Base-by-base conservation (phyloP, 768 basidiomycete genomes). In the Phaeolepiota aurea region DNA sequence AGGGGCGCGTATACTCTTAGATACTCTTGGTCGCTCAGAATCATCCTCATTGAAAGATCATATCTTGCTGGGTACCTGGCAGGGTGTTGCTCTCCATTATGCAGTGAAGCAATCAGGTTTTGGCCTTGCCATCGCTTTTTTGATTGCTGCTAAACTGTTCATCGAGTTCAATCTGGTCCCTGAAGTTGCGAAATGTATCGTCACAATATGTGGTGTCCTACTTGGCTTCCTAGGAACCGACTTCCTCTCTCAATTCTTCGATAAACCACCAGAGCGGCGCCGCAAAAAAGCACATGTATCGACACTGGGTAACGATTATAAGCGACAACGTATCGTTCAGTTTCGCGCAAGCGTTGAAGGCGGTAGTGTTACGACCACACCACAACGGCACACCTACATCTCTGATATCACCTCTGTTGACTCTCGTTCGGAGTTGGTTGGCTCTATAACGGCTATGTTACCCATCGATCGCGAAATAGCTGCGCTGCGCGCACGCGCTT, bases 381-480 rank as follows among this genome's bases (percentile, higher is more conserved):
- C 45, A 40, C 38, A 44, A 28, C 52, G 53, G 50, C 52, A 48
- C 46, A 58, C 58, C 36, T 61, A 66, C 32, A 51, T 68, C 30
- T 75, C 74, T n/a, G 73, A 75, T 46, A 74, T 75, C 44, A 77
- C 80, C 28, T 85, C 85, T 43, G 70, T 86, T 52, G 82, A 84
- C 47, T 80, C 82, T 14, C 66, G 71, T 34, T 81, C 82, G 19
- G 81, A 80, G 40, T 65, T 76, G 48, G 65, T 84, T 46, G 79
- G 78, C 32, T 73, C 77, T 4, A 65, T 68, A 30, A 56, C 71
- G 19, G 65, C 68, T 20, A 70, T 84, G 70, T 71, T 77, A 15
- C 78, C 80, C 4, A 60, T 76, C 22, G 82, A 87, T 51, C 76
- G 83, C 20, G 83, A 87, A 51, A 72, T 88, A n/a, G 79, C 81